phyloP scores from a whole-genome alignment of 352 stramenopile species.

The Paralagenidium karlingii region DNA sequence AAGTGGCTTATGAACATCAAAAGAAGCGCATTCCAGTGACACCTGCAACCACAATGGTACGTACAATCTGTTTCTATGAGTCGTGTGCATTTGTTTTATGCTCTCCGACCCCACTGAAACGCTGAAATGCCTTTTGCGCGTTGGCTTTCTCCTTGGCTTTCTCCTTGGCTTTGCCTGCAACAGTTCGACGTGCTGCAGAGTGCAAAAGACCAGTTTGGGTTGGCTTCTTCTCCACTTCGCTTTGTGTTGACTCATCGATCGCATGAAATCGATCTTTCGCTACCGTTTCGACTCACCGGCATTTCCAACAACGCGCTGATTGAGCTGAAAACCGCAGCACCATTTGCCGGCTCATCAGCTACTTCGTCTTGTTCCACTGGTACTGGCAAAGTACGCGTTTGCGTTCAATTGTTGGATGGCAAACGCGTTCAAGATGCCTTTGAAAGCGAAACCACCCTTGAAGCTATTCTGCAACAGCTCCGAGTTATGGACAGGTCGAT shows the following conservation, averaged over 20 bases:
- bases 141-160: too few relatives aligned
- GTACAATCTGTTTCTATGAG: too few relatives aligned
- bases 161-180: not conserved
- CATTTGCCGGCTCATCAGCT: not conserved
- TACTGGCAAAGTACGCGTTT: constrained; percentile 39
- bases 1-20: too few relatives aligned
- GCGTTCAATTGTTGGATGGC: constrained; percentile 58
- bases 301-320: constrained; percentile 75
- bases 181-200: constrained; percentile 70
- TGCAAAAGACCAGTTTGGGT: constrained; percentile 33
- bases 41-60: too few relatives aligned
- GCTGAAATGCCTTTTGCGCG: too few relatives aligned
- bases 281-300: constrained; percentile 75
- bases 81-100: too few relatives aligned
- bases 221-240: constrained; percentile 13
- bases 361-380: not conserved
- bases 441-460: constrained; percentile 30
- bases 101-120: too few relatives aligned
- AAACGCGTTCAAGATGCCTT: constrained; percentile 66
- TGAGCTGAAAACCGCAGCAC: constrained; percentile 35
- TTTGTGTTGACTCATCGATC: constrained; percentile 59
- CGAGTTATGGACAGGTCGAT: too few relatives aligned
- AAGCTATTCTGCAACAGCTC: constrained; percentile 38
- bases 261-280: constrained; percentile 53
- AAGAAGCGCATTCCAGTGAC: too few relatives aligned